A percentile compares a stretch with the other conserved stretches of the same genome.
Conservation (phyloP, 371 early-diverging fungal genomes). For the Apophysomyces trapeziformis region DNA sequence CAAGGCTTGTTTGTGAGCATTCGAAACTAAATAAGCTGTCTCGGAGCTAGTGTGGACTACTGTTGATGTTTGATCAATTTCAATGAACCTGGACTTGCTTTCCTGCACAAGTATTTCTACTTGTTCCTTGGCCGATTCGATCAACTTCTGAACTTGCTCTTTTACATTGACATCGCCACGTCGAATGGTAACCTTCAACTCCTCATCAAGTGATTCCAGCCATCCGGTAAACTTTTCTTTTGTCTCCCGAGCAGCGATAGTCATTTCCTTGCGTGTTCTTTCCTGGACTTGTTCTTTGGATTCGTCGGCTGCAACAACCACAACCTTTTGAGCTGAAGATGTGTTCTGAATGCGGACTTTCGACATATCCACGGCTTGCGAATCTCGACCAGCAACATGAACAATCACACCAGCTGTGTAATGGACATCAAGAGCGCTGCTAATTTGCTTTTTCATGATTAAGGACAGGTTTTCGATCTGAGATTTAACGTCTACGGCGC, state of each 20-base stretch:
- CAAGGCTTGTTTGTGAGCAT: conserved; percentile 36
- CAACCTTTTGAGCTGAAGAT: conserved; percentile 5
- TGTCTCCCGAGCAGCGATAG: conserved; percentile 36
- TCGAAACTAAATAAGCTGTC: conserved; percentile 11
- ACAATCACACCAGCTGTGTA: conserved; percentile 13
- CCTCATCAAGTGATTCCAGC: conserved; percentile 34
- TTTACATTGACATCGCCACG: conserved; percentile 29
- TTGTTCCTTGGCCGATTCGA: conserved; percentile 29
- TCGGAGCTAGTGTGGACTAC: conserved; percentile 4
- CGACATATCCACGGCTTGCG: conserved; percentile 14
- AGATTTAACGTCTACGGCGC: conserved; percentile 31
- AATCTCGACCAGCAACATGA: not conserved
- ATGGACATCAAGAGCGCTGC: conserved; percentile 37
- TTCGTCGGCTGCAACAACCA: conserved; percentile 31
- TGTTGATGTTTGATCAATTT: conserved; percentile 6
- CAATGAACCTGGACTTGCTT: conserved; percentile 18
- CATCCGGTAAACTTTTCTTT: conserved; percentile 31
- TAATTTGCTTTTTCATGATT: conserved; percentile 33
- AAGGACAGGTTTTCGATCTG: conserved; percentile 40
- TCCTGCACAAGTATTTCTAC: conserved; percentile 15
- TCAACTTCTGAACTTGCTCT: conserved; percentile 16
- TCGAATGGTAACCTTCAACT: conserved; percentile 27
- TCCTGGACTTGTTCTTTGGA: conserved; percentile 36
- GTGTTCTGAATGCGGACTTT: conserved; percentile 13
- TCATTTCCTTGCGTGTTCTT: conserved; percentile 32